Percentiles rank a stretch among this genome's conserved stretches.
phyloP scores from a whole-genome alignment of 2,329 filamentous ascomycete genomes.

The Hymenoscyphus occultus region DNA sequence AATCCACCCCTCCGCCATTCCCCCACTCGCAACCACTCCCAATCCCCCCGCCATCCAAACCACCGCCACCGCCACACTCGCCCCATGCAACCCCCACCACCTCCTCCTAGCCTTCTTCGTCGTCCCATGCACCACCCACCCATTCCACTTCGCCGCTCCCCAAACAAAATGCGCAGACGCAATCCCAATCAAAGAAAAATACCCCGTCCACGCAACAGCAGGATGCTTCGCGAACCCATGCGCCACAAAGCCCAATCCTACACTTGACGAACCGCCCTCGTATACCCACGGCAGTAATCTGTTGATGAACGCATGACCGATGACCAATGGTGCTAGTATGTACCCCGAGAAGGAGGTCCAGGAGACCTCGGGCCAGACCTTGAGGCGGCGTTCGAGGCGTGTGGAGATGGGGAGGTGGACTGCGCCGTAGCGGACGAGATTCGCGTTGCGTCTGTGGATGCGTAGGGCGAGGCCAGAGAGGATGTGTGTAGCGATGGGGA shows the following conservation, averaged over 20 bases:
- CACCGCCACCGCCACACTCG: slow-evolving; percentile 54
- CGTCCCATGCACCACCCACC: slow-evolving; percentile 54
- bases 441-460: slow-evolving; percentile 68
- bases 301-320: slow-evolving; percentile 73
- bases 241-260: slow-evolving; percentile 77
- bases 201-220: slow-evolving; percentile 63
- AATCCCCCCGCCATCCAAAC: slow-evolving; percentile 83
- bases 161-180: slow-evolving; percentile 78
- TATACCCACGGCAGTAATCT: slow-evolving; percentile 70
- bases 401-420: slow-evolving; percentile 50
- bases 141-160: slow-evolving; percentile 81
- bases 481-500: slow-evolving; percentile 74
- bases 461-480: slow-evolving; percentile 74
- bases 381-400: slow-evolving; percentile 38
- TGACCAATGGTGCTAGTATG: slow-evolving; percentile 60
- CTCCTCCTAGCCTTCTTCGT: slow-evolving; percentile 58
- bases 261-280: slow-evolving; percentile 82
- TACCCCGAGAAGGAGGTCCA: slow-evolving; percentile 73
- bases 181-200: slow-evolving; percentile 62
- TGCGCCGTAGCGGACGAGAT: slow-evolving; percentile 72
- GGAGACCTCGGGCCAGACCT: slow-evolving; percentile 61
- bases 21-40: slow-evolving; percentile 72
- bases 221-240: slow-evolving; percentile 80
- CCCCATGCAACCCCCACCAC: slow-evolving; percentile 69
- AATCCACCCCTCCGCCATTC: slow-evolving; percentile 72